Conservation (phyloP, 1,284 basidiomycete species). For the Chalciporus sp. region DNA sequence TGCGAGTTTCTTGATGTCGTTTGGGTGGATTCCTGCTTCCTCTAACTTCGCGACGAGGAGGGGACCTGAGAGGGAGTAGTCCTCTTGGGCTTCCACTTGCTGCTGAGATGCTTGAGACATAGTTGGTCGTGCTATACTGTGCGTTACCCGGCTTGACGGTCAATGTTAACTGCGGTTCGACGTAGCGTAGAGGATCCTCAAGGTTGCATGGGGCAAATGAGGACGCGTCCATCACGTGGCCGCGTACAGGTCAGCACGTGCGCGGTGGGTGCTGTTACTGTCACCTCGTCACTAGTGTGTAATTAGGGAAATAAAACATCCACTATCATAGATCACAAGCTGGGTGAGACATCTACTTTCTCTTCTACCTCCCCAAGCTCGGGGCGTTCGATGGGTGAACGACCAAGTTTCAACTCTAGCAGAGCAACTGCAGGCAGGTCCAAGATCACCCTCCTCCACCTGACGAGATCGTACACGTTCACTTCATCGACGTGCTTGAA, state of each 20-base stretch:
- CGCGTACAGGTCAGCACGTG: conserved; percentile 22
- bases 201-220: background rate
- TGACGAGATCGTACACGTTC: conserved; percentile 77
- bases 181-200: background rate
- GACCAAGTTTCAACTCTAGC: conserved; percentile 60
- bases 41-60: conserved; percentile 83
- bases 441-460: conserved; percentile 72
- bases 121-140: conserved; percentile 34
- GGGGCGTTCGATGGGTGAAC: conserved; percentile 8
- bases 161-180: background rate
- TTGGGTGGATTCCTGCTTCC: conserved; percentile 88
- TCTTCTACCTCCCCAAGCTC: conserved; percentile 10
- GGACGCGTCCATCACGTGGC: conserved; percentile 37
- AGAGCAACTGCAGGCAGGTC: conserved; percentile 72
- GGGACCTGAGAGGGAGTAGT: conserved; percentile 71
- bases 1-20: conserved; percentile 96
- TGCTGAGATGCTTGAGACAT: conserved; percentile 51
- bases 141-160: background rate
- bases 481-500: conserved; percentile 65
- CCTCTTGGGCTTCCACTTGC: conserved; percentile 54
- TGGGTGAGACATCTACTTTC: background rate
- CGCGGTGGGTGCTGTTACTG: background rate
- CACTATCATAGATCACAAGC: background rate
- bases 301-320: background rate
- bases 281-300: too few relatives aligned